Conservation (phyloP, 257 asterid species). For the Primulina huaijiensis region DNA sequence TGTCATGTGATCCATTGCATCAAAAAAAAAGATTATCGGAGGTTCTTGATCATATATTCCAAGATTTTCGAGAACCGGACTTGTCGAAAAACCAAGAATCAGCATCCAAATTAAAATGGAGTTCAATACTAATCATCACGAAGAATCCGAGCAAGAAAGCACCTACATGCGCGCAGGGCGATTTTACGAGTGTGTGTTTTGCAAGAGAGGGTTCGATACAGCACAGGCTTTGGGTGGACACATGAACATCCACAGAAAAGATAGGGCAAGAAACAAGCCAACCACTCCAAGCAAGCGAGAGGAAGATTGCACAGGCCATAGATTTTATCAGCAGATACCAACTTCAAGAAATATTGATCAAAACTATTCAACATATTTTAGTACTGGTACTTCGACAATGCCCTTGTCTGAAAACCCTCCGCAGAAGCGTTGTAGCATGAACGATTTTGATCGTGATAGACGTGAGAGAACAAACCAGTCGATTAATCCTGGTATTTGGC, state of each 20-base stretch:
- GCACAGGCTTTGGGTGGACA: conserved; percentile 63
- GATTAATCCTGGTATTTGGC: background rate
- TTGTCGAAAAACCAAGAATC: background rate
- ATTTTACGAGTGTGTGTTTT: conserved; percentile 44
- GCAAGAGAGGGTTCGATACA: conserved; percentile 48
- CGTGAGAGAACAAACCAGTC: background rate
- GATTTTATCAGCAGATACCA: background rate
- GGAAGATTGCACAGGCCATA: conserved; percentile 9
- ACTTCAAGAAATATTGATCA: conserved; percentile 4
- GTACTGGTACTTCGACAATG: background rate
- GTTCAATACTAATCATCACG: background rate
- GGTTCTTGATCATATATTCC: background rate
- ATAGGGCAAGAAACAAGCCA: conserved; percentile 26
- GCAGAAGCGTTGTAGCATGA: background rate
- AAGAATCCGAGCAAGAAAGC: background rate
- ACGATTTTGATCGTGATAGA: background rate
- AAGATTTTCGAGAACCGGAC: background rate
- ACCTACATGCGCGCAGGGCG: conserved; percentile 27
- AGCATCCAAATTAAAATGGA: background rate
- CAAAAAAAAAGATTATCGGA: background rate
- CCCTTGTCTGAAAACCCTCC: background rate
- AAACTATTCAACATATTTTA: conserved; percentile 22
- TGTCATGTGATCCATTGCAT: background rate
- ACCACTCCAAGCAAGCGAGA: conserved; percentile 11
- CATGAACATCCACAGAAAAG: conserved; percentile 50